phyloP scores from a whole-genome alignment of 202 grass and related monocot species.

The Panicum virgatum region DNA sequence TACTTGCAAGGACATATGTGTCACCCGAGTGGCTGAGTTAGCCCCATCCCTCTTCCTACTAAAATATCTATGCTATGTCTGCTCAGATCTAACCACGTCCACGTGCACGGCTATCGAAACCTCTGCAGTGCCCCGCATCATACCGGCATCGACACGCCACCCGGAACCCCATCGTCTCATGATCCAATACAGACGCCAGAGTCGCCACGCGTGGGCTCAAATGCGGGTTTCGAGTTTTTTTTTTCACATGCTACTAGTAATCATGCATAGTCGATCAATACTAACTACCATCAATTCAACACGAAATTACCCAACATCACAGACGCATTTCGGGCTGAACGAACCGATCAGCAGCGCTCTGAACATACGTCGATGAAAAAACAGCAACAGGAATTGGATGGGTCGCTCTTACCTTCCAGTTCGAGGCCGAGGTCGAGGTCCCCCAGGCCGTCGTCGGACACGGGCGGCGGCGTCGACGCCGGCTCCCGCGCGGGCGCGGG shows the following conservation, averaged over 20 bases:
- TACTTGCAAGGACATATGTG: not conserved
- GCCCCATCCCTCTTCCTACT: not conserved
- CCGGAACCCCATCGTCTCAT: not conserved
- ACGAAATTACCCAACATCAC: not conserved
- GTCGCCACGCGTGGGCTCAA: not conserved
- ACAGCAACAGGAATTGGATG: not conserved
- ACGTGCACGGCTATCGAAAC: slow-evolving; percentile 22
- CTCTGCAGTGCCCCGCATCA: slow-evolving; percentile 5
- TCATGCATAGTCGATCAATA: not conserved
- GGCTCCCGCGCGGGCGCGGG: not conserved
- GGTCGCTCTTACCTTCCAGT: slow-evolving; percentile 4
- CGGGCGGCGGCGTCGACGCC: not conserved
- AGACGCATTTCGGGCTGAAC: not conserved
- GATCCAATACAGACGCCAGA: slow-evolving; percentile 14
- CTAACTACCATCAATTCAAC: not conserved
- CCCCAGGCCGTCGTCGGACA: slow-evolving; percentile 35
- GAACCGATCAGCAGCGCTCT: not conserved
- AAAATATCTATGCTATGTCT: slow-evolving; percentile 9
- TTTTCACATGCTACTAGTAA: not conserved
- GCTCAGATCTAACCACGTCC: slow-evolving; percentile 31
- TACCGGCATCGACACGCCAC: slow-evolving; percentile 30
- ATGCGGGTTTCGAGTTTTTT: not conserved
- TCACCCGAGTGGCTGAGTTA: not conserved
- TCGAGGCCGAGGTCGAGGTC: not conserved
- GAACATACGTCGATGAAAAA: not conserved